Percentiles rank a stretch among this genome's conserved stretches.
Conservation (phyloP, 345 rosid species). For the Microcos paniculata region DNA sequence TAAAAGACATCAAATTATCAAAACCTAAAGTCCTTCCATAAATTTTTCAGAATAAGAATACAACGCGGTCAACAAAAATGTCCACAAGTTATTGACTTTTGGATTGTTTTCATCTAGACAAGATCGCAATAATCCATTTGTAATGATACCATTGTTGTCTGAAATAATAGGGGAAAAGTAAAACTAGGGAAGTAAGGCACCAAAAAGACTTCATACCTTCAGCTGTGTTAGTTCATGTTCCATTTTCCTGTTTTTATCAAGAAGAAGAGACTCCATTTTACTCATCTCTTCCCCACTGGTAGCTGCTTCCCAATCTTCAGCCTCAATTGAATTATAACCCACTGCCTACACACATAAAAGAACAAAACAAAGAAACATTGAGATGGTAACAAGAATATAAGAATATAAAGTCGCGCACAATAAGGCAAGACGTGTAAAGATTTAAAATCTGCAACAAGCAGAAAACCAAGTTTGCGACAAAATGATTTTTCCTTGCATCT, state of each 20-base stretch:
- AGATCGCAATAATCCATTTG: not conserved
- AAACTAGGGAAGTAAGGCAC: constrained; percentile 8
- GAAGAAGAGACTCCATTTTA: constrained; percentile 98
- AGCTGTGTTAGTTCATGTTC: constrained; percentile 92
- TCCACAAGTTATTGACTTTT: constrained; percentile 5
- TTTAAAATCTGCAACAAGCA: not conserved
- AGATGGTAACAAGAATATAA: constrained; percentile 5
- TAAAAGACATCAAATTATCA: constrained; percentile 6
- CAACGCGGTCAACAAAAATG: not conserved
- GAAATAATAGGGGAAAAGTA: not conserved
- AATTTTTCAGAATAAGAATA: not conserved
- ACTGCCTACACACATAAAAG: constrained; percentile 61
- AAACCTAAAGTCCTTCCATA: not conserved
- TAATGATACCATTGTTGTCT: not conserved
- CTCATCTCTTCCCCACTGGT: constrained; percentile 95
- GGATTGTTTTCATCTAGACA: not conserved
- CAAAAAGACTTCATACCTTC: constrained; percentile 51
- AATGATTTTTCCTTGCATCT: not conserved
- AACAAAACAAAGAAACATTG: constrained; percentile 13
- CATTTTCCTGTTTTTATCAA: constrained; percentile 95
- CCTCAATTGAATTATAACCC: constrained; percentile 96
- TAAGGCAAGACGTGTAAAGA: not conserved
- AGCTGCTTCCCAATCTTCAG: constrained; percentile 99
- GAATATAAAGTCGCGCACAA: not conserved
- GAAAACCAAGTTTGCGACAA: not conserved